Percentiles rank a stretch among this genome's conserved stretches.
phyloP scores from a whole-genome alignment of 2,329 filamentous ascomycete species.

The Phialophora verrucosa region DNA sequence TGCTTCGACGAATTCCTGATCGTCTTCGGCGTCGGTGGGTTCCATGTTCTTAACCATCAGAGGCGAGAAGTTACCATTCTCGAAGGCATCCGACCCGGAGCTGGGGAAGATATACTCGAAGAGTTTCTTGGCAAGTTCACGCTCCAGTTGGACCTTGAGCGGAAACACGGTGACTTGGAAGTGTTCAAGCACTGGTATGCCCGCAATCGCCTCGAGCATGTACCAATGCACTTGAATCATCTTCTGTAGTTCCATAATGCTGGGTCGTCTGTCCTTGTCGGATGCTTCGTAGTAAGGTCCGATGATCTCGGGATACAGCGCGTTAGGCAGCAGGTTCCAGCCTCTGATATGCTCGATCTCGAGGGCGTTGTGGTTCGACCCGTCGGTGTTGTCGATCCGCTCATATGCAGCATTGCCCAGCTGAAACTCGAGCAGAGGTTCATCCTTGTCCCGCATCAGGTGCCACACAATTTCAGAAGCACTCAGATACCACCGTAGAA shows the following conservation, averaged over 20 bases:
- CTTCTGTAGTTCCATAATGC: constrained; percentile 51
- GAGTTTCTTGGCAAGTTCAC: constrained; percentile 86
- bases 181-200: constrained; percentile 94
- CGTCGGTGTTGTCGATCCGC: constrained; percentile 94
- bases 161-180: constrained; percentile 95
- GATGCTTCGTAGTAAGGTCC: constrained; percentile 77
- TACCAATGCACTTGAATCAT: constrained; percentile 97
- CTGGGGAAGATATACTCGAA: constrained; percentile 98
- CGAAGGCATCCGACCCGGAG: constrained; percentile 63
- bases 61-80: constrained; percentile 57
- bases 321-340: constrained; percentile 85
- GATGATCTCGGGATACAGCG: constrained; percentile 95
- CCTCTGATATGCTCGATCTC: constrained; percentile 87
- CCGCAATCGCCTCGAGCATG: constrained; percentile 96
- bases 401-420: constrained; percentile 90
- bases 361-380: constrained; percentile 91
- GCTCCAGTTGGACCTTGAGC: constrained; percentile 90
- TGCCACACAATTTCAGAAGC: constrained; percentile 97
- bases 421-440: constrained; percentile 91
- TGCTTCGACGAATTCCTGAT: constrained; percentile 56
- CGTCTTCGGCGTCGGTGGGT: constrained; percentile 49
- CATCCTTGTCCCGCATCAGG: constrained; percentile 81
- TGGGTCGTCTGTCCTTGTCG: constrained; percentile 52
- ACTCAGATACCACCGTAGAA: constrained; percentile 91
- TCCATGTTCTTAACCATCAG: constrained; percentile 61